Conservation (phyloP, 768 basidiomycete species). For the Tulasnella sp. region DNA sequence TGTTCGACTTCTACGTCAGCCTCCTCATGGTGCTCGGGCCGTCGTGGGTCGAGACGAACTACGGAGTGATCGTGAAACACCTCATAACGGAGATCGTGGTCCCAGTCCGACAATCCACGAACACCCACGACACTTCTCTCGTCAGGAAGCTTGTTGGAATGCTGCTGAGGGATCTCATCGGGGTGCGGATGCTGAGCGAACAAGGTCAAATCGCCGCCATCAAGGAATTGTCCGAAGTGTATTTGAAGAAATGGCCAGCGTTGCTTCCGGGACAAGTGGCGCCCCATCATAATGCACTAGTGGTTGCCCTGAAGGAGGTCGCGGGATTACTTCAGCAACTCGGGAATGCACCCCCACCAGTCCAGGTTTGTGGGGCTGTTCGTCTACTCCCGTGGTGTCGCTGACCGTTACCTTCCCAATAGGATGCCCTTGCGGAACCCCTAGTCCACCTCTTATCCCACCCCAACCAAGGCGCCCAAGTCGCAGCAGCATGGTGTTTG, state of each 20-base stretch:
- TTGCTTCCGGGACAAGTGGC: conserved; percentile 84
- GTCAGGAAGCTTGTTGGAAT: conserved; percentile 74
- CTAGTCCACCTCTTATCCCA: conserved; percentile 83
- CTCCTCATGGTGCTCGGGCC: conserved; percentile 75
- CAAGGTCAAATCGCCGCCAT: conserved; percentile 92
- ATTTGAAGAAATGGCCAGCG: conserved; percentile 90
- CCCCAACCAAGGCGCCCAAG: conserved; percentile 83
- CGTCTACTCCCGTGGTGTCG: neutral
- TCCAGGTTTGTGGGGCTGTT: conserved; percentile 56
- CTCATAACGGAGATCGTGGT: conserved; percentile 77
- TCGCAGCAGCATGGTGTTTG: conserved; percentile 84
- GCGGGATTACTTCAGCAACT: conserved; percentile 84
- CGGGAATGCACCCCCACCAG: conserved; percentile 87
- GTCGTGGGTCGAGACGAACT: conserved; percentile 80
- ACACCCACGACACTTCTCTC: conserved; percentile 74
- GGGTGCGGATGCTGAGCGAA: conserved; percentile 86
- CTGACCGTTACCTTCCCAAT: neutral
- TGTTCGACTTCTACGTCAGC: conserved; percentile 87
- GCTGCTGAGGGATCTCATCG: conserved; percentile 82
- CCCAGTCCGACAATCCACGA: conserved; percentile 54
- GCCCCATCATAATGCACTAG: conserved; percentile 67
- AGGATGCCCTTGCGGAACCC: conserved; percentile 86
- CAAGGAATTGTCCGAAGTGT: conserved; percentile 77
- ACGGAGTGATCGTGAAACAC: conserved; percentile 75
- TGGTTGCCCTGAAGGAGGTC: conserved; percentile 78